phyloP scores from a whole-genome alignment of 192 early-diverging fungal genomes.

The Backusella parvicylindrica region DNA sequence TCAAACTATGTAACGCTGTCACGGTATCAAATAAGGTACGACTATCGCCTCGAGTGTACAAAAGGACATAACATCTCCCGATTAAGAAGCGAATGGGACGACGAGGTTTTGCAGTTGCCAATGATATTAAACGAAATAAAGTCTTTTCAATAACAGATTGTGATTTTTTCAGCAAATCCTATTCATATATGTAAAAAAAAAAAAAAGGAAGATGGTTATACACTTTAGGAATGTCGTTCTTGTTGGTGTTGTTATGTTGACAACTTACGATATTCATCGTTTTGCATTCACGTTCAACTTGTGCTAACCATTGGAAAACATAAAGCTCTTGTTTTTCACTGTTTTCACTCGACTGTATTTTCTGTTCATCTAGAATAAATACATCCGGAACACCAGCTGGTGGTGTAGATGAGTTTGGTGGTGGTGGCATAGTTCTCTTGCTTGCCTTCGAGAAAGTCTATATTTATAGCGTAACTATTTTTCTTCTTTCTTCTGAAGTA shows the following conservation, averaged over 20 bases:
- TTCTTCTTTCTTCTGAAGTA: background rate
- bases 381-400: constrained; percentile 43
- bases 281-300: constrained; percentile 72
- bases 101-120: constrained; percentile 57
- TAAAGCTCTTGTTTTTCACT: constrained; percentile 74
- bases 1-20: constrained; percentile 53
- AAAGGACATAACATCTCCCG: constrained; percentile 59
- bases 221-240: background rate
- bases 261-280: constrained; percentile 41
- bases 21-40: constrained; percentile 79
- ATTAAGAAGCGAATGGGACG: constrained; percentile 70
- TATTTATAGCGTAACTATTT: background rate
- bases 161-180: constrained; percentile 56
- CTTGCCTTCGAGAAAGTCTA: background rate
- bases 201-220: background rate
- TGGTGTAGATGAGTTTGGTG: constrained; percentile 14
- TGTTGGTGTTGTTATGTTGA: background rate
- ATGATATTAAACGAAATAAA: constrained; percentile 66
- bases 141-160: constrained; percentile 75
- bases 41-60: constrained; percentile 76
- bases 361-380: constrained; percentile 50
- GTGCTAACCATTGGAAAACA: constrained; percentile 88
- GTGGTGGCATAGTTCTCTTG: constrained; percentile 2
- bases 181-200: background rate
- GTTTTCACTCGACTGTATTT: constrained; percentile 36